Percentiles rank a stretch among this genome's conserved stretches.
Evolutionary conservation across 2,329 filamentous ascomycete genomes (phyloP).

Genomic region (Trichoderma arundinaceum): DNA sequence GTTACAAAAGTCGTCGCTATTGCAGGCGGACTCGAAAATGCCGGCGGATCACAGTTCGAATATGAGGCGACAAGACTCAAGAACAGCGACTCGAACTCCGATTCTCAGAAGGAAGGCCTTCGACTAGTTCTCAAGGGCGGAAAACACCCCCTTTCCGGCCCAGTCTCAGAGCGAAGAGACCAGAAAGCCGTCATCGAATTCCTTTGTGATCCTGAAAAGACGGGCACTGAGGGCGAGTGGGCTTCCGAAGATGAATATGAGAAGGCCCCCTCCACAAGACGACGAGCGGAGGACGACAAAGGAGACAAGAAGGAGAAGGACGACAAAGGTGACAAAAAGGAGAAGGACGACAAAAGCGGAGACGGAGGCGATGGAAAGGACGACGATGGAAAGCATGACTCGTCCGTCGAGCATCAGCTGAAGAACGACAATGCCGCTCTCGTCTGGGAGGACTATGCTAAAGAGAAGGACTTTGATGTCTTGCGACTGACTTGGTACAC

Average conservation of each 20-base stretch:
- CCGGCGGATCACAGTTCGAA: conserved; percentile 66
- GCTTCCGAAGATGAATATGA: conserved; percentile 57
- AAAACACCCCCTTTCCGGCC: conserved; percentile 58
- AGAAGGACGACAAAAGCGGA: conserved; percentile 40
- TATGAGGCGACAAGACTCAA: conserved; percentile 70
- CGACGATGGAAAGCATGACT: conserved; percentile 48
- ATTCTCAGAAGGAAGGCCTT: conserved; percentile 73
- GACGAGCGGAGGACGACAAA: conserved; percentile 39
- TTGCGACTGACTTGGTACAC: conserved; percentile 84
- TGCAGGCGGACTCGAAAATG: conserved; percentile 69
- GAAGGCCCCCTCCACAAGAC: conserved; percentile 29
- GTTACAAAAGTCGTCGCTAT: conserved; percentile 70
- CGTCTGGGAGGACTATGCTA: conserved; percentile 75
- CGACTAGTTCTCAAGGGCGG: conserved; percentile 71
- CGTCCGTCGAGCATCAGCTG: conserved; percentile 57
- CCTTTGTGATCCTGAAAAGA: conserved; percentile 73
- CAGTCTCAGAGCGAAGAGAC: conserved; percentile 54
- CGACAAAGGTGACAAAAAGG: conserved; percentile 37
- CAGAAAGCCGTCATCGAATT: conserved; percentile 86
- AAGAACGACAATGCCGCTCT: conserved; percentile 67
- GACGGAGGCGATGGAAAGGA: conserved; percentile 47
- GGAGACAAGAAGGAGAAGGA: conserved; percentile 38
- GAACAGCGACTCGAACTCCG: conserved; percentile 65
- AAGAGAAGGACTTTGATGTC: conserved; percentile 62
- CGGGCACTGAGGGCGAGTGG: conserved; percentile 75